Conservation (phyloP, 192 early-diverging fungal genomes). For the Coemansia sp. region DNA sequence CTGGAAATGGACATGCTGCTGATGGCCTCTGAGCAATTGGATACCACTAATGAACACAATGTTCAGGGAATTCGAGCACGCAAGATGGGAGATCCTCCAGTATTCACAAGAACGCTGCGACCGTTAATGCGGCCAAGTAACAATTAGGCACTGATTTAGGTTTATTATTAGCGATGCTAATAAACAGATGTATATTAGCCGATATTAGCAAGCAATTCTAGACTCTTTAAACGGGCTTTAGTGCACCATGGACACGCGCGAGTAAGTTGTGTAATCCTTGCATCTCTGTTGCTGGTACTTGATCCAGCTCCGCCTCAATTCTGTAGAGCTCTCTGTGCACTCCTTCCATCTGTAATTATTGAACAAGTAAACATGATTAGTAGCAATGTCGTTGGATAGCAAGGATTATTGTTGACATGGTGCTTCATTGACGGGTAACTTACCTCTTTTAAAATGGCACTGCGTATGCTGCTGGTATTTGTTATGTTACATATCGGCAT, state of each 20-base stretch:
- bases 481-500: neutral
- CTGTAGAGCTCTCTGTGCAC: constrained; percentile 12
- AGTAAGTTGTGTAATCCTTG: constrained; percentile 13
- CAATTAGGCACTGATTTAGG: neutral
- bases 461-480: neutral
- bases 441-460: constrained; percentile 1
- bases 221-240: neutral
- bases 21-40: neutral
- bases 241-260: constrained; percentile 4
- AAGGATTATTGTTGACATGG: neutral
- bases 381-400: neutral
- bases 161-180: neutral
- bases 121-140: constrained; percentile 13
- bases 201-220: neutral
- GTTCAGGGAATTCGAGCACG: constrained; percentile 7
- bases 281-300: neutral
- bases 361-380: neutral
- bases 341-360: constrained; percentile 3
- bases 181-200: neutral
- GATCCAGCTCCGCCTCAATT: constrained; percentile 3
- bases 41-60: neutral
- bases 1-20: neutral
- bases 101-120: constrained; percentile 9
- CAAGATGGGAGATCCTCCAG: constrained; percentile 25
- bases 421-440: neutral